Percentiles rank a stretch among this genome's conserved stretches.
phyloP scores from a whole-genome alignment of 108 stramenopile species.

The Cyclotella sp. region DNA sequence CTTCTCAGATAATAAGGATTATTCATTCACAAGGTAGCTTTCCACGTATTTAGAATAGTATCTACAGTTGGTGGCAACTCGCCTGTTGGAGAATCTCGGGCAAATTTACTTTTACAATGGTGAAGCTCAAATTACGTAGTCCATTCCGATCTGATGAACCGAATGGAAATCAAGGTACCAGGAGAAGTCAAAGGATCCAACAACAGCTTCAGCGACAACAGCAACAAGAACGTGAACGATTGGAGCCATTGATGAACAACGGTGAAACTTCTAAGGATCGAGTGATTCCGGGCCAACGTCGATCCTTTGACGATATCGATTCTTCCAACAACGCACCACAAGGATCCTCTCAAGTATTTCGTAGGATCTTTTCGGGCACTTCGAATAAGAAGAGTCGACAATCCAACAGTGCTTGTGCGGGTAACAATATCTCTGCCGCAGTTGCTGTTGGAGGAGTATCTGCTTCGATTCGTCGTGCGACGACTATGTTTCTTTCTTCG shows the following conservation, averaged over 20 bases:
- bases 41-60: no score
- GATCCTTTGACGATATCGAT: conserved; percentile 11
- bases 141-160: neutral
- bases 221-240: neutral
- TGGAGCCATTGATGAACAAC: neutral
- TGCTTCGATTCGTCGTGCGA: conserved; percentile 18
- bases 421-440: neutral
- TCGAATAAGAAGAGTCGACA: conserved; percentile 1
- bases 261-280: neutral
- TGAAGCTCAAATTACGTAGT: conserved; percentile 2
- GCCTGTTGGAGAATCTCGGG: neutral
- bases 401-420: neutral
- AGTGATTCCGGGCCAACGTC: neutral
- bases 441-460: neutral
- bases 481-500: conserved; percentile 1
- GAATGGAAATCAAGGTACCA: neutral
- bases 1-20: neutral
- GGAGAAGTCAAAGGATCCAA: conserved; percentile 11
- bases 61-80: neutral
- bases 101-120: neutral
- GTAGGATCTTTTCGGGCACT: conserved; percentile 2
- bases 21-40: neutral
- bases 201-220: conserved; percentile 1
- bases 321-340: neutral
- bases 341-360: conserved; percentile 8